Evolutionary conservation across 2,329 filamentous ascomycete species (phyloP), one percentile per base, ranked within the genome.

Genomic region (Cercospora sp.): DNA sequence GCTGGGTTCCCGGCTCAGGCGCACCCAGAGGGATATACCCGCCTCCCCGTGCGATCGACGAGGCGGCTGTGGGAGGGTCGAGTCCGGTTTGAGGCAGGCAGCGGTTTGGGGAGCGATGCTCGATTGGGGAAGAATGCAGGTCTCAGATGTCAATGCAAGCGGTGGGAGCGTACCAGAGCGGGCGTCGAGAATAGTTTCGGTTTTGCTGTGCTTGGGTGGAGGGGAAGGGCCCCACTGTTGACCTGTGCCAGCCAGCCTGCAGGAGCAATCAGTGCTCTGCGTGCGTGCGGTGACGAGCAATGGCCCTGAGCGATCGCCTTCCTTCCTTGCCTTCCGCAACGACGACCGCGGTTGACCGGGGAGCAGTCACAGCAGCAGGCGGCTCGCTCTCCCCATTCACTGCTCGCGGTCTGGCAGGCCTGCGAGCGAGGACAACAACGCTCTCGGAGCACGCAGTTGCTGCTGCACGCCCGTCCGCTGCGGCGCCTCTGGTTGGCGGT

Each of bases 31-130:
- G 65, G 61, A 69, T 66, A 67, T 58, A 69, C 45, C 71, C 71
- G 71, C 36, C 71, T 70, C 71, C 68, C 65, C 69, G 69, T 63
- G 18, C 58, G 71, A 71, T 71, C 69, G 63, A 63, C 63, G 67
- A 60, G 67, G 67, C 71, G 67, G 71, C 48, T 71, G 59, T 65
- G 53, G 63, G 68, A 69, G 63, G 69, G 65, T 67, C 67, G 53
- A 64, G 70, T 66, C 64, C 66, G 64, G 67, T 68, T 48, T 68
- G 26, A 69, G 63, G 62, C 30, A n/a, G 36, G 51, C 33, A 26
- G 51, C n/a, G 33, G 9, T 61, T 42, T 62, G 65, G 69, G 48
- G 20, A 36, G 26, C 59, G 58, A 66, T 45, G 53, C 65, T 61
- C 51, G 40, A 66, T 66, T 62, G 68, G 65, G 63, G 62, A 67